Evolutionary conservation across 2,329 filamentous ascomycete species (phyloP).

Genomic region (Colletotrichum agaves): DNA sequence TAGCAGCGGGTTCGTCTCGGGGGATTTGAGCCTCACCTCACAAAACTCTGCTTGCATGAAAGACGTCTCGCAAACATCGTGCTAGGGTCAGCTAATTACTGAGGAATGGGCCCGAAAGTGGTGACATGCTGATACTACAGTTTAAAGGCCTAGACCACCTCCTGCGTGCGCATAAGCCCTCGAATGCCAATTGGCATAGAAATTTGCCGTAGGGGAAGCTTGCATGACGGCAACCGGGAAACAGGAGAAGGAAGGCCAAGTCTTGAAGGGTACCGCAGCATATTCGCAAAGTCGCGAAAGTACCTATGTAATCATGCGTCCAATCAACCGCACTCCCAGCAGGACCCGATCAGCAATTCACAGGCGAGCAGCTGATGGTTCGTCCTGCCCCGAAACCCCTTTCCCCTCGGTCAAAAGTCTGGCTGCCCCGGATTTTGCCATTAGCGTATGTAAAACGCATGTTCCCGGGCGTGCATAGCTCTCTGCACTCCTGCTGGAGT

Average conservation of each 20-base stretch:
- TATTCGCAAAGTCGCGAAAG: conserved; percentile 6
- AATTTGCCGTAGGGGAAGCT: not conserved
- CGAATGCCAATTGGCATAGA: not conserved
- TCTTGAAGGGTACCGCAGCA: conserved; percentile 12
- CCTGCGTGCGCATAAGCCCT: not conserved
- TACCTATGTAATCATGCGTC: conserved; percentile 35
- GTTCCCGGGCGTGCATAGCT: conserved; percentile 7
- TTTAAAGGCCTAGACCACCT: conserved; percentile 20
- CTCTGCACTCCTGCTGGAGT: not conserved
- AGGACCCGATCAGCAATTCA: conserved; percentile 35
- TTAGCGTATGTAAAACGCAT: conserved; percentile 33
- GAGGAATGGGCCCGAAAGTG: not conserved
- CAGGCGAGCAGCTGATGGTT: conserved; percentile 22
- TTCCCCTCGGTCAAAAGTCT: conserved; percentile 15
- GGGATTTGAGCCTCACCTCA: conserved; percentile 5
- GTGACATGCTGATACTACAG: too few relatives aligned
- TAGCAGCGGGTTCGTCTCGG: not conserved
- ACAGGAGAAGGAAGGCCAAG: not conserved
- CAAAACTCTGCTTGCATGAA: conserved; percentile 27
- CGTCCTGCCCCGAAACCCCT: not conserved
- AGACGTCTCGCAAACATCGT: conserved; percentile 26
- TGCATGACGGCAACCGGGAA: conserved; percentile 4
- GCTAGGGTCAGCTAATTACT: conserved; percentile 29
- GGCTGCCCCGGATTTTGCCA: conserved; percentile 37
- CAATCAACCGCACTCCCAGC: conserved; percentile 28